Evolutionary conservation across 139 green algal species (phyloP), one percentile per base, ranked within the genome.

Genomic region (Trebouxia sp.): DNA sequence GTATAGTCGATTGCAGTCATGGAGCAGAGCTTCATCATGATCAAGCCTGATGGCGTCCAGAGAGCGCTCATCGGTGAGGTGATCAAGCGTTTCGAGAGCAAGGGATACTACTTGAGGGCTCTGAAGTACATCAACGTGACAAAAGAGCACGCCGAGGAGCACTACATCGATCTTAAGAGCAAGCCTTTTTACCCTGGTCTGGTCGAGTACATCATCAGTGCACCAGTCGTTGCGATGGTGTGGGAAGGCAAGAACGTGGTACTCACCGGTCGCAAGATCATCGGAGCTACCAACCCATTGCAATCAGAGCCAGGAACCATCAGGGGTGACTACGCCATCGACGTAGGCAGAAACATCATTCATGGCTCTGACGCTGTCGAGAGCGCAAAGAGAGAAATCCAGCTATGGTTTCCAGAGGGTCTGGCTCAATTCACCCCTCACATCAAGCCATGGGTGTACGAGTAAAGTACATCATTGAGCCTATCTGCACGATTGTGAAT

Each of bases 31-130:
- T 79, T 65, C 30, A 79, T 79, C 72, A 79, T 79, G 72, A 92
- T 99, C 75, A 99, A 99, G 91, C 96, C 96, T 5, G 96, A 99
- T 74, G 96, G 95, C 75, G 96, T 99, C 24, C 94, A 97, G 88
- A 88, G 95, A 26, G 90, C 88, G 69, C 87, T 98, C 58, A 87
- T 98, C 32, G 93, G 93, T 55, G 90, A 97, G 45, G 62, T 81
- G 38, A 95, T 98, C 78, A 84, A 83, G 32, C 91, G 94, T 50
- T 97, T 97, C 76, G 86, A 97, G 83, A 15, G 35, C 38, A 97
- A 97, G 87, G 90, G 77, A 14, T 75, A 82, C 77, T 75, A 75
- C 58, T 35, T 75, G 56, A 53, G 85, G n/a, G 94, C 83, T 53
- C 85, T 98, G 30, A 97, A 97, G 89, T 83, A 97, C 39, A 82